Conservation (phyloP, 192 early-diverging fungal species). For the Backusella psychrophila region DNA sequence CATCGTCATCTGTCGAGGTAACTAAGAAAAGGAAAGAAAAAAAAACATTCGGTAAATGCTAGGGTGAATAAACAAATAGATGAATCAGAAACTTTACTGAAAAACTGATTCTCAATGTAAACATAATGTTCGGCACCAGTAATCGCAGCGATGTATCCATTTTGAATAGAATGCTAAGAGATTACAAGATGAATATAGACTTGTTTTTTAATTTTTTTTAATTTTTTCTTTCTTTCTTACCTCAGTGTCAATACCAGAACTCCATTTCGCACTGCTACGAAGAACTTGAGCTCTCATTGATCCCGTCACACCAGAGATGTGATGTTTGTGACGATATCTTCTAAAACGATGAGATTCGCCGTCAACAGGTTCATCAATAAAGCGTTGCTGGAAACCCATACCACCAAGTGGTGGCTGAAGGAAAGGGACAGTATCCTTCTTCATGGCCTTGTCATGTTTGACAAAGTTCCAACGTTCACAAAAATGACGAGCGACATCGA, state of each 20-base stretch:
- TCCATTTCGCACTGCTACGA: conserved; percentile 67
- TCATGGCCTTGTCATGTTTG: conserved; percentile 67
- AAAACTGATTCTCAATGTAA: conserved; percentile 94
- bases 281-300: conserved; percentile 64
- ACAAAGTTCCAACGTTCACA: conserved; percentile 88
- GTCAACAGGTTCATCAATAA: conserved; percentile 6
- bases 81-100: conserved; percentile 47
- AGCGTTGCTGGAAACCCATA: conserved; percentile 22
- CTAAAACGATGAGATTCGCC: conserved; percentile 56
- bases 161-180: conserved; percentile 67
- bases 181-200: not conserved
- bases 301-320: conserved; percentile 48
- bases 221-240: conserved; percentile 13
- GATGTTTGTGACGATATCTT: conserved; percentile 41
- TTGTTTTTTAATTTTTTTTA: no score
- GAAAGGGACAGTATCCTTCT: conserved; percentile 55
- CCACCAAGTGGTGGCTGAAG: conserved; percentile 54
- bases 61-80: not conserved
- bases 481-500: conserved; percentile 82
- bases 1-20: conserved; percentile 45
- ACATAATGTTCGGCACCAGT: conserved; percentile 73
- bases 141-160: conserved; percentile 76
- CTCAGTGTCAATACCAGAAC: conserved; percentile 59
- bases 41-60: not conserved
- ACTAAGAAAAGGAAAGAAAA: conserved; percentile 36